These are phyloP conservation scores for Acacia crassicarpa DNA, from an alignment of 306 rosid genomes.

Conservation along the genomic window DNA sequence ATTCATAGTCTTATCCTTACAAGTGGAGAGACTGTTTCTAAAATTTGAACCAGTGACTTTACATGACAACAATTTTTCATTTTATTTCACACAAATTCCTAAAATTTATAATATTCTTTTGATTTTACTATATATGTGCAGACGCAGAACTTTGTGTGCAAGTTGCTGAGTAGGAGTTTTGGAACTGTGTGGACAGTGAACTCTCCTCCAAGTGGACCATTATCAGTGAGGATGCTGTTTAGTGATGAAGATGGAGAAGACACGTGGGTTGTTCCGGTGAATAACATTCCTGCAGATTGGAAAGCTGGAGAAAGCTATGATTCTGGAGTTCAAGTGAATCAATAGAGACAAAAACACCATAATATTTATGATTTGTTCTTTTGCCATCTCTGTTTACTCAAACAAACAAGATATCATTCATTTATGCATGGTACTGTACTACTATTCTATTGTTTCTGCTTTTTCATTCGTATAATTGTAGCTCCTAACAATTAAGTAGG, in stretches of 20 bases:
- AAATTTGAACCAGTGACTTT: too few relatives aligned
- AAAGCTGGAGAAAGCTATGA: conserved; percentile 75
- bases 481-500: conserved; percentile 6
- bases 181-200: conserved; percentile 85
- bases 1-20: too few relatives aligned
- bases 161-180: conserved; percentile 65
- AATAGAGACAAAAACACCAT: conserved; percentile 25
- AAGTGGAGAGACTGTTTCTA: too few relatives aligned
- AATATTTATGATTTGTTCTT: conserved; percentile 12
- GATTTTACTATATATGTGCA: conserved; percentile 22
- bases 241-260: conserved; percentile 75
- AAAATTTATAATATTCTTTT: too few relatives aligned
- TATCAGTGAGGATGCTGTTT: conserved; percentile 75
- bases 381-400: conserved; percentile 15
- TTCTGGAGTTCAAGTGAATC: conserved; percentile 79
- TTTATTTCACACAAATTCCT: too few relatives aligned
- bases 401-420: conserved; percentile 22
- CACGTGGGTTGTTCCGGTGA: conserved; percentile 74
- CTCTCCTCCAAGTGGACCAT: conserved; percentile 78
- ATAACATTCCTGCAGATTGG: conserved; percentile 78
- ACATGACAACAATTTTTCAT: too few relatives aligned
- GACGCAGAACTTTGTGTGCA: conserved; percentile 72
- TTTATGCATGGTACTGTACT: neutral
- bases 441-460: neutral
- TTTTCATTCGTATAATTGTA: neutral